Base-by-base conservation (phyloP, 176 grass and related monocot species). In the Eragrostis nindensis region DNA sequence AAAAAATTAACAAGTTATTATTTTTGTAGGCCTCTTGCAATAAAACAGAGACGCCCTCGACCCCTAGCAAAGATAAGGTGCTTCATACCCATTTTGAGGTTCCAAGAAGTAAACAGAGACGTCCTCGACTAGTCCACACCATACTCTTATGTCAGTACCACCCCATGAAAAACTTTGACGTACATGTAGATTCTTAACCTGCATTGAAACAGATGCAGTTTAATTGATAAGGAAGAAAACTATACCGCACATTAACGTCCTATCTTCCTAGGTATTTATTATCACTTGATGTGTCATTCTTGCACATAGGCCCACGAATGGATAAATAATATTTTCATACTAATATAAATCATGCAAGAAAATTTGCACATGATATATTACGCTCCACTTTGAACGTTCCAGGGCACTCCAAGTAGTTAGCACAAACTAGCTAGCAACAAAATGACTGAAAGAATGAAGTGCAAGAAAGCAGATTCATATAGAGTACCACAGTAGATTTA, bases 91-190 rank as follows among this genome's bases (percentile, higher is more conserved):
- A 80, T 94, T 94, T 87, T 90, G 83, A 61, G 95, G 95, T 53
- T 97, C 95, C 45, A 97, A 79, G 87, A 97, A 97, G 87, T 97
- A 92, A 79, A 97, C 92, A 74, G 87, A 69, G 49, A 97, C 86
- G 11, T 85, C 81, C 87, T 92, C 92, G 8, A 97, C 95, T 77
- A 71, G 78, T 81, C 92, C 92, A 73, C 69, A 69, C 95, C 92
- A 94, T 45, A 97, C 95, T 82, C 85, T 97, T 86, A 97, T 87
- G 68, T 97, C 92, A 43, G 80, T 92, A 49, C 90, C 92, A 57
- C 73, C 64, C 85, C 80, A 92, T 56, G 40, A n/a, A 71, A 92
- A 94, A 66, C 76, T 94, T 73, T 30, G 84, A 48, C 39, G 69
- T 21, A 80, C 66, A 48, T 94, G 87, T 32, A 97, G 86, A 71